phyloP scores from a whole-genome alignment of 2,329 filamentous ascomycete species.

The Shiraia bambusicola region DNA sequence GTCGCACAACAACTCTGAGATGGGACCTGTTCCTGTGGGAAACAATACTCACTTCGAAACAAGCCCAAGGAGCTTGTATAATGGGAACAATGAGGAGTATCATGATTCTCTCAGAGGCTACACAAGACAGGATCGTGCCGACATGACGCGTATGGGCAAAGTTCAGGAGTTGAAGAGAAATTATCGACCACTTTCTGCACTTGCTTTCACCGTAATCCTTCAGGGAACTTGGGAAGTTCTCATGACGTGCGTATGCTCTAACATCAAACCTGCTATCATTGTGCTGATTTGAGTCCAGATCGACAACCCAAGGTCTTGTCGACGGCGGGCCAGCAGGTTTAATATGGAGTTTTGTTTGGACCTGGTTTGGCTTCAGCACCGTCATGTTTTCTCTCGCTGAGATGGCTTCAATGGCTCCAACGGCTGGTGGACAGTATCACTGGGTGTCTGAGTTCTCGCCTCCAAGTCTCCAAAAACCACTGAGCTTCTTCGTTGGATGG shows the following conservation, averaged over 20 bases:
- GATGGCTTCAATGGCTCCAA: conserved; percentile 41
- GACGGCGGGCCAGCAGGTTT: conserved; percentile 37
- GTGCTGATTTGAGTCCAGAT: conserved; percentile 11
- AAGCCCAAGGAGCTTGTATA: conserved; percentile 13
- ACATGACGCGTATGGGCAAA: conserved; percentile 41
- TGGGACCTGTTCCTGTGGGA: conserved; percentile 4
- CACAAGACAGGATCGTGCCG: conserved; percentile 29
- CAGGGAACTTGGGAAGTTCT: conserved; percentile 40
- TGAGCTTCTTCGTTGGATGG: conserved; percentile 47
- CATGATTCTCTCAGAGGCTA: conserved; percentile 30
- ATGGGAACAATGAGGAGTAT: conserved; percentile 29
- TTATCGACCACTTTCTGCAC: conserved; percentile 35
- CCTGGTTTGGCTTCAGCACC: conserved; percentile 35
- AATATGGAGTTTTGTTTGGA: conserved; percentile 41
- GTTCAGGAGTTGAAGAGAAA: conserved; percentile 38
- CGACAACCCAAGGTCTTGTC: conserved; percentile 31
- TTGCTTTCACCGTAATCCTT: conserved; percentile 38
- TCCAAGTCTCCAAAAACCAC: conserved; percentile 27
- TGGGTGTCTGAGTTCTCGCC: conserved; percentile 41
- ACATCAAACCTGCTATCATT: not conserved
- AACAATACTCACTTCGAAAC: conserved; percentile 11
- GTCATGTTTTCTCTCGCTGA: conserved; percentile 38
- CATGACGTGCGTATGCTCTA: conserved; percentile 25
- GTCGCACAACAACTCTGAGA: conserved; percentile 17
- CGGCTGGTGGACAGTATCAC: conserved; percentile 40